These are phyloP conservation scores for Arctostaphylos glauca DNA, from an alignment of 148 eudicot genomes.

Conservation along the genomic window DNA sequence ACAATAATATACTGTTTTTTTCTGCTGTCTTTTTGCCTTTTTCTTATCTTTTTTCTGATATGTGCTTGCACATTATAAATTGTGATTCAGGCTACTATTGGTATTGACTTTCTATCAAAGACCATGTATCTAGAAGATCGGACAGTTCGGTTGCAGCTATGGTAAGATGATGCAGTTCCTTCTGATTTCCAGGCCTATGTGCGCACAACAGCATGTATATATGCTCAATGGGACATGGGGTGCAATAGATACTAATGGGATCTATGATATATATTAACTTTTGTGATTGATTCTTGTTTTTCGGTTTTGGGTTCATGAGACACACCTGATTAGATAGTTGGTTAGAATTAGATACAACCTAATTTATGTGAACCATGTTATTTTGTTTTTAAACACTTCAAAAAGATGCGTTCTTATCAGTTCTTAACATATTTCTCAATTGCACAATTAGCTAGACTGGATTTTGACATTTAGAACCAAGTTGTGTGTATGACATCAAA, in stretches of 20 bases:
- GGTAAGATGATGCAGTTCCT: conserved; percentile 27
- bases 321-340: neutral
- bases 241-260: neutral
- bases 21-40: neutral
- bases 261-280: neutral
- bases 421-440: neutral
- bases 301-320: neutral
- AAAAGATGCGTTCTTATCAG: neutral
- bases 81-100: conserved; percentile 41
- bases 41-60: neutral
- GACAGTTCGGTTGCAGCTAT: conserved; percentile 40
- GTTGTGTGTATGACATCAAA: neutral
- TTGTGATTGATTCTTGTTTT: neutral
- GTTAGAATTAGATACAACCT: neutral
- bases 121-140: conserved; percentile 51
- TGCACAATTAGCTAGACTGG: neutral
- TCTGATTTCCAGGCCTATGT: neutral
- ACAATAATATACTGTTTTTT: neutral
- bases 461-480: neutral
- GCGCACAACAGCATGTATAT: neutral
- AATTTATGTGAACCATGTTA: neutral
- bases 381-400: neutral
- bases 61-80: neutral
- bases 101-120: conserved; percentile 43
- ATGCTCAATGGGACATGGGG: neutral